Evolutionary conservation across 1,284 basidiomycete species (phyloP).

Genomic region (Cryptococcus neoformans): DNA sequence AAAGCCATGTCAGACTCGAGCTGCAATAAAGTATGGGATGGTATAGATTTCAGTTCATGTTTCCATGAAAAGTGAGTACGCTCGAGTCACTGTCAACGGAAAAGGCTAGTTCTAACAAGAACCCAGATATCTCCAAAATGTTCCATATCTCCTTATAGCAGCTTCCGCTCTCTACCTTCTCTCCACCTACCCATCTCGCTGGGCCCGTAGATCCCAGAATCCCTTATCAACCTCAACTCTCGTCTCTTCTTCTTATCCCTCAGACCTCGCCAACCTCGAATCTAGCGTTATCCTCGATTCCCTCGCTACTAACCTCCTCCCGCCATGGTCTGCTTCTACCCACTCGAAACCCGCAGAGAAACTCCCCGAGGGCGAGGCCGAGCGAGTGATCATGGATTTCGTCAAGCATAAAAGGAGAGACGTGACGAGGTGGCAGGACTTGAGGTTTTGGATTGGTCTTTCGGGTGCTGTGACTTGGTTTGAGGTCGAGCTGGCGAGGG

Average conservation of each 20-base stretch:
- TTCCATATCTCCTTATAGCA: conserved; percentile 34
- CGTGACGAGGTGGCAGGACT: conserved; percentile 20
- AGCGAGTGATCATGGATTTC: conserved; percentile 31
- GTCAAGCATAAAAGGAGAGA: conserved; percentile 7
- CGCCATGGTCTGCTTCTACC: background rate
- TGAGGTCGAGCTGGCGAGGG: conserved; percentile 15
- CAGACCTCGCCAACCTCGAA: conserved; percentile 37
- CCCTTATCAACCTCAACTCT: conserved; percentile 11
- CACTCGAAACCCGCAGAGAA: conserved; percentile 1
- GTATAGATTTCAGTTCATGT: conserved; percentile 49
- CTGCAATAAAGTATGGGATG: conserved; percentile 45
- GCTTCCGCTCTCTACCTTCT: conserved; percentile 26
- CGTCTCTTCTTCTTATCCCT: conserved; percentile 23
- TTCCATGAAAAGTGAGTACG: conserved; percentile 41
- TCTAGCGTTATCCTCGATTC: conserved; percentile 36
- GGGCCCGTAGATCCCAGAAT: conserved; percentile 5
- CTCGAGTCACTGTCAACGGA: background rate
- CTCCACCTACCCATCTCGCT: conserved; percentile 2
- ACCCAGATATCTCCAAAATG: conserved; percentile 13
- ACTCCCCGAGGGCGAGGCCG: conserved; percentile 20
- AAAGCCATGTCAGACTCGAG: background rate
- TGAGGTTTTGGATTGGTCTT: conserved; percentile 19
- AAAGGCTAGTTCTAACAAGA: conserved; percentile 15
- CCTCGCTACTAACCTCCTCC: conserved; percentile 27
- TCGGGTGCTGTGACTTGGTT: conserved; percentile 29